phyloP scores from a whole-genome alignment of 495 filamentous ascomycete genomes.

The Penicillium goetzii region DNA sequence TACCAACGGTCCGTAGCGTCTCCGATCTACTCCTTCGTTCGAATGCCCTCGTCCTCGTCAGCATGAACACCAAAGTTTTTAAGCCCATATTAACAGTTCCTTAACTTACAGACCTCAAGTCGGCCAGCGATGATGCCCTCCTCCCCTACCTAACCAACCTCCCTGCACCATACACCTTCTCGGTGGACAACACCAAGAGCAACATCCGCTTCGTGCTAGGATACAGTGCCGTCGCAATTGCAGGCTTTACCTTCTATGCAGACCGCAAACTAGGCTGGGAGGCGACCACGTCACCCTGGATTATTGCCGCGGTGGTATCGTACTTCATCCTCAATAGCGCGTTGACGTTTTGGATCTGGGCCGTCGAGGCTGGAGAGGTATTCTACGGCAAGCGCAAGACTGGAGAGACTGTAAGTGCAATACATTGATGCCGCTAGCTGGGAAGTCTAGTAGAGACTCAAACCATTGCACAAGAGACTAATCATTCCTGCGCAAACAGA shows the following conservation, averaged over 20 bases:
- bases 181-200: conserved; percentile 74
- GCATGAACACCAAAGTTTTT: neutral
- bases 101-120: conserved; percentile 77
- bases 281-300: conserved; percentile 71
- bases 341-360: conserved; percentile 85
- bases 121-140: conserved; percentile 92
- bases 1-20: conserved; percentile 45
- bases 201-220: conserved; percentile 84
- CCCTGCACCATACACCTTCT: conserved; percentile 63
- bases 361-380: conserved; percentile 77
- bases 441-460: neutral
- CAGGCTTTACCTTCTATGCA: conserved; percentile 81
- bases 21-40: conserved; percentile 26
- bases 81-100: conserved; percentile 6
- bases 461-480: neutral
- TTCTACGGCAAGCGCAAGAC: conserved; percentile 69
- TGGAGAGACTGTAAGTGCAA: conserved; percentile 54
- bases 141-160: conserved; percentile 88
- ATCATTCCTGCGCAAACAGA: conserved; percentile 39
- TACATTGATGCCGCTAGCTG: neutral
- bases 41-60: neutral
- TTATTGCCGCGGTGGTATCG: conserved; percentile 68
- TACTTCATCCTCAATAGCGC: conserved; percentile 81
- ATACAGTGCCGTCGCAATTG: conserved; percentile 78
- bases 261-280: conserved; percentile 94